Evolutionary conservation across 345 rosid species (phyloP).

Genomic region (Eucalyptus virginea): DNA sequence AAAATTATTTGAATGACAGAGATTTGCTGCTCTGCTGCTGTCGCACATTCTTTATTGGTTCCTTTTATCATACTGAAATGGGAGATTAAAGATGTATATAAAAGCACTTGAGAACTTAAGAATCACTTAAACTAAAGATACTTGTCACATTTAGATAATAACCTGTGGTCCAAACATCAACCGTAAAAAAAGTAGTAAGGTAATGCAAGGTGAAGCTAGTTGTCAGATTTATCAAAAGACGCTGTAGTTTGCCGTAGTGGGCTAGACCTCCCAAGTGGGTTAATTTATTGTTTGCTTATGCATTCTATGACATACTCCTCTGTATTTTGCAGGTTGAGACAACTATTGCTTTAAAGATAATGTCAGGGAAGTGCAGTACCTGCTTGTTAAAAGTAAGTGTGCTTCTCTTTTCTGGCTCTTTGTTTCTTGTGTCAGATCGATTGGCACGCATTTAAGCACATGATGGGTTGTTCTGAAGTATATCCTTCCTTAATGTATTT

Average conservation of each 20-base stretch:
- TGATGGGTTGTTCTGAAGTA: neutral
- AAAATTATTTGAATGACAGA: neutral
- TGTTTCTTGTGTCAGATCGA: neutral
- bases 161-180: neutral
- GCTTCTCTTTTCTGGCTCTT: neutral
- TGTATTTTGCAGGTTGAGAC: slow-evolving; percentile 51
- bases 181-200: neutral
- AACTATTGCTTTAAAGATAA: slow-evolving; percentile 47
- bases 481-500: neutral
- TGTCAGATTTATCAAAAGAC: neutral
- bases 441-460: neutral
- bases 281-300: neutral
- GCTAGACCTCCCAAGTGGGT: neutral
- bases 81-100: neutral
- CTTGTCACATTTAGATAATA: neutral
- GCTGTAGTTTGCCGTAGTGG: neutral
- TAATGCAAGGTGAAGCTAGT: neutral
- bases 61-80: neutral
- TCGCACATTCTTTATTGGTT: neutral
- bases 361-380: slow-evolving; percentile 44
- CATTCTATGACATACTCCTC: neutral
- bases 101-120: neutral
- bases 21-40: neutral
- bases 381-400: slow-evolving; percentile 46
- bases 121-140: neutral